phyloP scores from a whole-genome alignment of 805 yeast species.

The Monosporozyma unispora region DNA sequence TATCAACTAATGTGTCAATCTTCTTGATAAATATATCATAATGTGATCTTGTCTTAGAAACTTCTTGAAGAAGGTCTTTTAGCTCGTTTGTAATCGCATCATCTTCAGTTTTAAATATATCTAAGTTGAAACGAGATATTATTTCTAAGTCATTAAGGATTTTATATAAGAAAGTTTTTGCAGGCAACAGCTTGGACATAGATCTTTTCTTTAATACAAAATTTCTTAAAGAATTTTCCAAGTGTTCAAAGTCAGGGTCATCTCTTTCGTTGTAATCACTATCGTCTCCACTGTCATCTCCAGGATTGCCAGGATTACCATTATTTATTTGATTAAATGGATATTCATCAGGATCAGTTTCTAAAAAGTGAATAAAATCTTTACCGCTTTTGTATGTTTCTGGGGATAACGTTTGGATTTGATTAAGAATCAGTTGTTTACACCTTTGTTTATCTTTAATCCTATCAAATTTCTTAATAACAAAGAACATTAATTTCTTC shows the following conservation, averaged over 20 bases:
- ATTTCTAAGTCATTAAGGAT: constrained; percentile 54
- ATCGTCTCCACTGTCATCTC: constrained; percentile 26
- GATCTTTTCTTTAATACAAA: constrained; percentile 87
- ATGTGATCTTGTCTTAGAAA: constrained; percentile 42
- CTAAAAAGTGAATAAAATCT: constrained; percentile 89
- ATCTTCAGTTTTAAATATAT: constrained; percentile 43
- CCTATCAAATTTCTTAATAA: constrained; percentile 84
- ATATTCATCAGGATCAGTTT: constrained; percentile 32
- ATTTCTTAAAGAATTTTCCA: constrained; percentile 76
- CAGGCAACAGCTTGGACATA: constrained; percentile 82
- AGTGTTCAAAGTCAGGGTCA: constrained; percentile 65
- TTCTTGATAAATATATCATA: constrained; percentile 49
- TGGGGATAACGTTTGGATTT: constrained; percentile 77
- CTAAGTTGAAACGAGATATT: constrained; percentile 55
- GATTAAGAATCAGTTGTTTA: constrained; percentile 66
- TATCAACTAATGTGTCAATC: constrained; percentile 57
- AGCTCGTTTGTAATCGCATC: constrained; percentile 42
- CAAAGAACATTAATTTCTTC: constrained; percentile 85
- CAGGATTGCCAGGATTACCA: constrained; percentile 30
- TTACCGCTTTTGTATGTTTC: constrained; percentile 79
- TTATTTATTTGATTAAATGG: neutral
- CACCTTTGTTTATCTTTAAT: constrained; percentile 78
- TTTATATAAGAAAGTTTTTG: constrained; percentile 74
- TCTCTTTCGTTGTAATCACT: constrained; percentile 26
- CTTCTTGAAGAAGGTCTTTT: constrained; percentile 52